phyloP scores from a whole-genome alignment of 495 filamentous ascomycete genomes.

The Xylaria palmicola region DNA sequence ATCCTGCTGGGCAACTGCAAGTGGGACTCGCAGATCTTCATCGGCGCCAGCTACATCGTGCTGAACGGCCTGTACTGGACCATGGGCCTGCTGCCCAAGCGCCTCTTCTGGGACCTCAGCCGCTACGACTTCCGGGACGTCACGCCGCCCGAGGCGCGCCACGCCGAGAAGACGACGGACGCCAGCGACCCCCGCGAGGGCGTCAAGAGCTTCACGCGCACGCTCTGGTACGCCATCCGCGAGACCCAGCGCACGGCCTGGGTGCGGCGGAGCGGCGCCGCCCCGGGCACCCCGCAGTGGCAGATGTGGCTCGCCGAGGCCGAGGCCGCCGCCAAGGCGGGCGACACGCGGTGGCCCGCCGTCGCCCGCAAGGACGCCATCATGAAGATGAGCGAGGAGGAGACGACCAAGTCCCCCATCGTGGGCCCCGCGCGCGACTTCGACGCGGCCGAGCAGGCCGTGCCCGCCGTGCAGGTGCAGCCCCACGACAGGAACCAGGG shows the following conservation, averaged over 20 bases:
- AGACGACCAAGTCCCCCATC: constrained; percentile 6
- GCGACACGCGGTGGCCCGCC: constrained; percentile 43
- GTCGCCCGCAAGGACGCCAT: constrained; percentile 49
- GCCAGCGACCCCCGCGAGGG: constrained; percentile 33
- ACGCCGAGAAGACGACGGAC: constrained; percentile 28
- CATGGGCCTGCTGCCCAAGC: constrained; percentile 47
- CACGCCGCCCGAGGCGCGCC: constrained; percentile 35
- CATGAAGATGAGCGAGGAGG: constrained; percentile 38
- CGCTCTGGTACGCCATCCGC: constrained; percentile 56
- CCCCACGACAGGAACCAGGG: constrained; percentile 6
- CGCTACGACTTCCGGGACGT: constrained; percentile 41
- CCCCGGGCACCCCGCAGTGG: constrained; percentile 52
- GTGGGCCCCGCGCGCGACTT: constrained; percentile 5
- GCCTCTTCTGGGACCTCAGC: constrained; percentile 51
- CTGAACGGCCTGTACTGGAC: constrained; percentile 63
- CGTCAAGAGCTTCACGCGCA: constrained; percentile 48
- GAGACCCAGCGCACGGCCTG: constrained; percentile 50
- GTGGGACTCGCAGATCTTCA: constrained; percentile 58
- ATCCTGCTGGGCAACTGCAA: constrained; percentile 62
- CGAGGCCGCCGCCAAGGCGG: constrained; percentile 32
- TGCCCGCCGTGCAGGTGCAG: constrained; percentile 31
- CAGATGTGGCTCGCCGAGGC: constrained; percentile 53
- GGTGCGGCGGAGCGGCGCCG: constrained; percentile 46
- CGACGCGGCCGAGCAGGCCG: constrained; percentile 33
- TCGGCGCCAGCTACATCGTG: constrained; percentile 56